Percentiles rank a stretch among this genome's conserved stretches.
phyloP scores from a whole-genome alignment of 129 eudicot genomes.

The Helianthus annuus region HanXRQr2.0-SUNRISE NC_035441.2:180646683-180647182 shows the following conservation, averaged over 20 bases:
- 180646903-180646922: slow-evolving; percentile 16
- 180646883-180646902: neutral
- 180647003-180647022: too few relatives aligned
- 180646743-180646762: neutral
- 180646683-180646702: slow-evolving; percentile 8
- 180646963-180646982: too few relatives aligned
- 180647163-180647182: neutral
- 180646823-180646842: neutral
- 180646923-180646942: neutral
- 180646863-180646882: slow-evolving; percentile 8
- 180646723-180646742: neutral
- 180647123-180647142: neutral
- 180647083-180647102: neutral
- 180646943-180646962: neutral
- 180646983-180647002: too few relatives aligned
- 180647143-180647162: neutral
- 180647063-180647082: neutral
- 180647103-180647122: neutral
- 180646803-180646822: slow-evolving; percentile 4
- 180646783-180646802: neutral
- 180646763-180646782: neutral
- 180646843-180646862: slow-evolving; percentile 11
- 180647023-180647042: neutral
- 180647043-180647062: neutral
- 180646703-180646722: slow-evolving; percentile 2